Evolutionary conservation across 495 filamentous ascomycete genomes (phyloP), one percentile per base, ranked within the genome.

Genomic region (Tuber indicum): DNA sequence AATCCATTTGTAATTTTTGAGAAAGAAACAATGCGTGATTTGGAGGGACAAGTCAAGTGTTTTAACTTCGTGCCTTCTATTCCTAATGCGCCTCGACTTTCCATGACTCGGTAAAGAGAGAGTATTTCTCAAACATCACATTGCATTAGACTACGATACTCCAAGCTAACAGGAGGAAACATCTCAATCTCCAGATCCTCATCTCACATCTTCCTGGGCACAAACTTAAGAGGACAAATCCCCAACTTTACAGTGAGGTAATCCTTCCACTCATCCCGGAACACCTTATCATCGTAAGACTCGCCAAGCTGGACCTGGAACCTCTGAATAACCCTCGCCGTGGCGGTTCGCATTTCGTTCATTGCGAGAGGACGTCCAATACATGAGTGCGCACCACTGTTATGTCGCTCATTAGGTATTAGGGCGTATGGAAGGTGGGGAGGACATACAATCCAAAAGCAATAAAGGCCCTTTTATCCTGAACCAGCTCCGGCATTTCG

Each of bases 381-480:
- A 77, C 76, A 77, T 19, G 42, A 17, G 43, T 77, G 73, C 7
- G 76, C 36, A 1, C 76, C 73, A 36, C 58, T 76, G 41, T 14
- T 21, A 10, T 58, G 41, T n/a, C 39, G 0, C 7, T 42, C 36
- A 32, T 72, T 41, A 32, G 39, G 3, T 39, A 32, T 52, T 36
- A 16, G 45, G 4, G 19, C 0, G 42, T 42, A 73, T 21, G 23
- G 42, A 44, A 36, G 41, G 26, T 44, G 21, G 72, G 45, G n/a
- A 74, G 10, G 19, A 45, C 74, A 12, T 72, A 75, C 74, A 23
- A 77, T 39, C 45, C 43, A 70, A 77, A 77, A 43, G 73, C 43
- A 7, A 77, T 75, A 58, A 75, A 77, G 17, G 76, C 76, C 3
- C 41, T 21, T 23, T n/a, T 43, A 19, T 77, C 76, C 21, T 75